Base-by-base conservation (phyloP, 139 green algal species). In the Micromonas pusilla region DNA sequence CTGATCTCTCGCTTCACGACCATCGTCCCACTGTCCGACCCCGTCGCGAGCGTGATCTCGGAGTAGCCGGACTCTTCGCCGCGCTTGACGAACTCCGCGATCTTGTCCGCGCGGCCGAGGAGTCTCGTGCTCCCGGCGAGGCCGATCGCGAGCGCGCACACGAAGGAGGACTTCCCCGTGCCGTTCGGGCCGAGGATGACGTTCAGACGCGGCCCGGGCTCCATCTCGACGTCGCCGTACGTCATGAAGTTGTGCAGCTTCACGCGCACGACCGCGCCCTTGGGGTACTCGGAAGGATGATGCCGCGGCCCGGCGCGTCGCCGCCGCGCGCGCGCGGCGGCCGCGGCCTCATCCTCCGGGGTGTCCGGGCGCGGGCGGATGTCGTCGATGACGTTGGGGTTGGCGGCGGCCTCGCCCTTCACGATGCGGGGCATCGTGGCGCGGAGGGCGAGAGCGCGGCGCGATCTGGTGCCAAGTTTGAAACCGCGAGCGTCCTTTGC, bases 121-220 rank as follows among this genome's bases (percentile, higher is more conserved):
- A 67, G 31, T 70, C 84, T 85, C 34, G 84, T 34, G n/a, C 62
- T 34, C 19, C 91, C 93, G 31, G 66, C 92, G 21, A 98, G 85
- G 0, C 94, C 93, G 0, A 98, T 45, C 67, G 90, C 94, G 1
- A 98, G 72, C 16, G 84, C 86, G 70, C 92, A 97, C 13, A 97
- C 92, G 30, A 98, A 83, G 1, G 91, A 94, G 2, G 84, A 93
- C 87, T 98, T 98, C 70, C 95, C 93, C 1, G 91, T 96, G 30
- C 85, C 94, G 68, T 98, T 98, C 16, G 94, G 94, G 0, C 94
- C 94, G 0, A 98, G 72, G 6, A 98, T 86, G 20, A 98, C 85
- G 85, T 98, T 98, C 1, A 98, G 86, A 0, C 85, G 75, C 0
- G 92, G 82, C 21, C 78, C 80, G 30, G 85, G 82, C 3, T 60